Percentiles rank a stretch among this genome's conserved stretches.
These are phyloP conservation scores for Nannochloropsis gaditana DNA, from an alignment of 108 stramenopile species.

Conservation along the genomic window DNA sequence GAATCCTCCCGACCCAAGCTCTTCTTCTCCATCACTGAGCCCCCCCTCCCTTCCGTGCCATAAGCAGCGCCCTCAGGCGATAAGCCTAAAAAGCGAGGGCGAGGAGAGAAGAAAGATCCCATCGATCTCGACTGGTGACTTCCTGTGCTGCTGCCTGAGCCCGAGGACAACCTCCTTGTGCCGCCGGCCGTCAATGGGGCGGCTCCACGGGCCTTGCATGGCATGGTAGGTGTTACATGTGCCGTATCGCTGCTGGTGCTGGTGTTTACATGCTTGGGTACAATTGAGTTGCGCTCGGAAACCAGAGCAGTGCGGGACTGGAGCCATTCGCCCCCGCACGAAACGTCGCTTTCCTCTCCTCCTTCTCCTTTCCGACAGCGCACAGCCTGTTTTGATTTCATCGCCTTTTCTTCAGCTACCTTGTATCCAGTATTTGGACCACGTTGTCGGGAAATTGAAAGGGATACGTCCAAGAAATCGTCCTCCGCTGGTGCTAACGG, in stretches of 20 bases:
- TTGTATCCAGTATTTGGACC: neutral
- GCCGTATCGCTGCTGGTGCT: neutral
- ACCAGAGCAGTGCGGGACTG: neutral
- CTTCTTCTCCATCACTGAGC: neutral
- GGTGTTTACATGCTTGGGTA: conserved; percentile 6
- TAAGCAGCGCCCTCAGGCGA: neutral
- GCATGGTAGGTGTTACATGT: neutral
- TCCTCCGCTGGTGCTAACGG: neutral
- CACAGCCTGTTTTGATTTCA: neutral
- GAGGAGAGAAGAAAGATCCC: neutral
- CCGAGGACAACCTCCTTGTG: neutral
- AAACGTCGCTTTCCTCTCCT: neutral
- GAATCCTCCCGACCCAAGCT: neutral
- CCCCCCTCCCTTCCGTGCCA: neutral
- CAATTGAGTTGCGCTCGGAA: conserved; percentile 9
- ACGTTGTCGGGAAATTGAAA: neutral
- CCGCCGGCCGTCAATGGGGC: neutral
- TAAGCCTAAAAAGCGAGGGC: neutral
- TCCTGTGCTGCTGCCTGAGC: neutral
- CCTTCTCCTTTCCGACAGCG: neutral
- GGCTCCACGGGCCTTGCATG: neutral
- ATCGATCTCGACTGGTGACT: neutral
- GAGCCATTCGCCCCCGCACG: neutral
- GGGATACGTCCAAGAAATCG: neutral
- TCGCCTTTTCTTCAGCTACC: neutral